A percentile compares a stretch with the other conserved stretches of the same genome.
These are phyloP conservation scores for Xanthoceras sorbifolium DNA, from an alignment of 345 rosid genomes.

Conservation along the genomic window DNA sequence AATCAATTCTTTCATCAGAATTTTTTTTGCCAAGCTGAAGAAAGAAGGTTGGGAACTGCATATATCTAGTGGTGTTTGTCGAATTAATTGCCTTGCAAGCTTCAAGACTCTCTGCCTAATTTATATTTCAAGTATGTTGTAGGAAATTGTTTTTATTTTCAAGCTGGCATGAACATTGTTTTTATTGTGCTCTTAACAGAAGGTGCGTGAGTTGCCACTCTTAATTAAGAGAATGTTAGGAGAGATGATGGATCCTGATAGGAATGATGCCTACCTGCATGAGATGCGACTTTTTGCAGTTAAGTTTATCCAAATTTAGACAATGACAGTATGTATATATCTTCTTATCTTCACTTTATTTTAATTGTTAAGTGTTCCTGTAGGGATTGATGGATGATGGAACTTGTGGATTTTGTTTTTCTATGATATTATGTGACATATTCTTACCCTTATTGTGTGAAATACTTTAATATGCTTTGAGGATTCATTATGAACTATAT, in stretches of 20 bases:
- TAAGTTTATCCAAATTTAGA: constrained; percentile 35
- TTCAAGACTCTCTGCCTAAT: background rate
- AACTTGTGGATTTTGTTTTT: background rate
- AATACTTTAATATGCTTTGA: background rate
- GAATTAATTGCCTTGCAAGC: background rate
- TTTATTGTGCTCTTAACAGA: constrained; percentile 42
- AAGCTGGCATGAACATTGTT: no score
- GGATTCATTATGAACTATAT: background rate
- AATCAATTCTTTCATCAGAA: background rate
- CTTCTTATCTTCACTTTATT: constrained; percentile 2
- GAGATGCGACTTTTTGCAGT: constrained; percentile 80
- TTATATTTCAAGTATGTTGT: constrained; percentile 8
- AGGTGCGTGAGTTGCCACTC: constrained; percentile 59
- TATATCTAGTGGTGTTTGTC: background rate
- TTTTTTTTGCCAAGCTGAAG: background rate
- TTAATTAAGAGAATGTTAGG: constrained; percentile 64
- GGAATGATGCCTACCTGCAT: constrained; percentile 43
- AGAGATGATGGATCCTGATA: constrained; percentile 82
- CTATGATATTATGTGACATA: no score
- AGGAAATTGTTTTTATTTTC: constrained; percentile 1
- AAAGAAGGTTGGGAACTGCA: background rate
- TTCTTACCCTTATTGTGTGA: no score
- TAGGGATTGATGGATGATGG: background rate
- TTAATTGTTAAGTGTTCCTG: background rate
- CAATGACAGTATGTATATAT: background rate